A percentile compares a stretch with the other conserved stretches of the same genome.
These are phyloP conservation scores for Ophiorrhiza pumila DNA, from an alignment of 257 asterid genomes.

Conservation along the genomic window DNA sequence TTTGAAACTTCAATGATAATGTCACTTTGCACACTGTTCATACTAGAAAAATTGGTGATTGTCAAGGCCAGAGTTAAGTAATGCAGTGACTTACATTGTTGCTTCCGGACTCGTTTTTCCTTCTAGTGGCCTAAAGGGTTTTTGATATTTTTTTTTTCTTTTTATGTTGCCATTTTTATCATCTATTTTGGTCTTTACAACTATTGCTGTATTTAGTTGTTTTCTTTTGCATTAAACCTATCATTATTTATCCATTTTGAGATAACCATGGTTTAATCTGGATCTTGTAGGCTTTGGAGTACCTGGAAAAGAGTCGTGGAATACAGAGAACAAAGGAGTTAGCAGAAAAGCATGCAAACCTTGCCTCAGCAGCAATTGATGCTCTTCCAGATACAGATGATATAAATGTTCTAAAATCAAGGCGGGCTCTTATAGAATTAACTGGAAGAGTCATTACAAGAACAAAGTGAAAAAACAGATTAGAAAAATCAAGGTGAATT, in stretches of 20 bases:
- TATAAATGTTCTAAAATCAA: constrained; percentile 68
- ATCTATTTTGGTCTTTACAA: neutral
- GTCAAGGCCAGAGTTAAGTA: neutral
- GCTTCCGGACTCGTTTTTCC: neutral
- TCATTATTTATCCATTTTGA: neutral
- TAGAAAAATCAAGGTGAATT: neutral
- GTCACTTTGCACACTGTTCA: too few relatives aligned
- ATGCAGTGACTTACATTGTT: neutral
- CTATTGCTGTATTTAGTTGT: neutral
- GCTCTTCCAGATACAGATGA: constrained; percentile 71
- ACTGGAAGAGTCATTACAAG: constrained; percentile 78
- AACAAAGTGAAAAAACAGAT: constrained; percentile 37
- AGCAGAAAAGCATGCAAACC: constrained; percentile 74
- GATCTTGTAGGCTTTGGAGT: constrained; percentile 65
- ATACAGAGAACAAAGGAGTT: constrained; percentile 79
- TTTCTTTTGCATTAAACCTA: neutral
- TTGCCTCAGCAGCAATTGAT: constrained; percentile 76
- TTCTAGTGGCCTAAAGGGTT: neutral
- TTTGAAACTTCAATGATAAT: too few relatives aligned
- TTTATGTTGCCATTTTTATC: neutral
- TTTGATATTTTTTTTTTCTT: neutral
- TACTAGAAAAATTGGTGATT: neutral
- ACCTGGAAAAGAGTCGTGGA: constrained; percentile 74
- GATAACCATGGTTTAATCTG: constrained; percentile 2
- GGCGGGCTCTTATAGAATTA: constrained; percentile 80